phyloP scores from a whole-genome alignment of 2,329 filamentous ascomycete species.

The Phaeoacremonium minimum region DNA sequence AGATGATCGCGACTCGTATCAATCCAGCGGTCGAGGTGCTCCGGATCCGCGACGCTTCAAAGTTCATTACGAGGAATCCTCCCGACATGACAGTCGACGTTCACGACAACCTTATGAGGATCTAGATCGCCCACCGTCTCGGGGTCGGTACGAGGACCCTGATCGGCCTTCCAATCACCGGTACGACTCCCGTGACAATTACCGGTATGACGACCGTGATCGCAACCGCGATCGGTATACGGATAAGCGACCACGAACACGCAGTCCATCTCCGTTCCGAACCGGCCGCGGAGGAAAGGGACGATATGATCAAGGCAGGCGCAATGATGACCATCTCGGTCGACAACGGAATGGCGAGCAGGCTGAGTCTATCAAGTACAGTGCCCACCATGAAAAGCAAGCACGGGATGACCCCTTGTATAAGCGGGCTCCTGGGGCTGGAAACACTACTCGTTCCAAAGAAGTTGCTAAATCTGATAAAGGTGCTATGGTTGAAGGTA shows the following conservation, averaged over 20 bases:
- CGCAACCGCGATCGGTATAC: slow-evolving; percentile 26
- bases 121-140: slow-evolving; percentile 7
- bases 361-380: slow-evolving; percentile 31
- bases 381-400: slow-evolving; percentile 42
- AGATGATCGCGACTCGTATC: slow-evolving; percentile 54
- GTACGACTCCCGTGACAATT: slow-evolving; percentile 16
- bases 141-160: slow-evolving; percentile 48
- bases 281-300: slow-evolving; percentile 17
- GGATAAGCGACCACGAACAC: slow-evolving; percentile 21
- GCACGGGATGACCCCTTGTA: slow-evolving; percentile 55
- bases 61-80: slow-evolving; percentile 56
- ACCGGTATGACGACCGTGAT: slow-evolving; percentile 48
- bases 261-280: slow-evolving; percentile 18
- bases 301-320: slow-evolving; percentile 19
- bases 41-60: slow-evolving; percentile 58
- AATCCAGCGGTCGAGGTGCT: slow-evolving; percentile 30
- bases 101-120: slow-evolving; percentile 51
- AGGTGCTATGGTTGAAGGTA: slow-evolving; percentile 49
- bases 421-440: slow-evolving; percentile 57
- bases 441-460: slow-evolving; percentile 54
- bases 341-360: slow-evolving; percentile 22
- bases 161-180: slow-evolving; percentile 36
- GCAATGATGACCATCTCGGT: slow-evolving; percentile 15
- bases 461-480: slow-evolving; percentile 65
- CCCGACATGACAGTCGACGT: slow-evolving; percentile 40